Evolutionary conservation across 164 flowering plant species (phyloP).

Genomic region (Piper betle): DNA sequence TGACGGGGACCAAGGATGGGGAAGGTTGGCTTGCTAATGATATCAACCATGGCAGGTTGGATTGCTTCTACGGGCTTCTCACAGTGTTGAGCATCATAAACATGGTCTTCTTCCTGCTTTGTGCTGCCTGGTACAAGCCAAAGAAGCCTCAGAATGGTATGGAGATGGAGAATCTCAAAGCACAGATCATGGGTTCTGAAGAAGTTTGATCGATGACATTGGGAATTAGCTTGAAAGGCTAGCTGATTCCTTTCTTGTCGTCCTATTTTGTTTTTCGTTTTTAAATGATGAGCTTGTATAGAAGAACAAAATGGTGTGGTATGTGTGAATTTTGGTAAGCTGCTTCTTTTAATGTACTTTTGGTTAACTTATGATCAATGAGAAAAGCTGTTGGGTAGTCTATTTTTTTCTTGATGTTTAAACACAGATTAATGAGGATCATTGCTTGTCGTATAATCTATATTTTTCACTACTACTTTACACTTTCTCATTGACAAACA

Average conservation of each 20-base stretch:
- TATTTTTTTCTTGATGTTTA: no score
- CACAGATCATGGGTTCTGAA: slow-evolving; percentile 6
- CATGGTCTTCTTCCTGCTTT: slow-evolving; percentile 36
- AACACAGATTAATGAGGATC: no score
- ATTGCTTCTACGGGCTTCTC: slow-evolving; percentile 57
- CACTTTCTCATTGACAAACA: no score
- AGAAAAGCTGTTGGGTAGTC: no score
- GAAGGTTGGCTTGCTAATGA: slow-evolving; percentile 68
- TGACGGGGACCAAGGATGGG: slow-evolving; percentile 27
- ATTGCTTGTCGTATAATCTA: no score
- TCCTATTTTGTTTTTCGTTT: no score
- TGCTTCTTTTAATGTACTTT: no score
- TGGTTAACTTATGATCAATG: no score
- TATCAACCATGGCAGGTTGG: slow-evolving; percentile 67
- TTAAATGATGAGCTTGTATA: no score
- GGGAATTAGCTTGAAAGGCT: not conserved
- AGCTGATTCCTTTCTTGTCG: not conserved
- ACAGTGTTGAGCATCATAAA: slow-evolving; percentile 48
- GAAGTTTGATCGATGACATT: slow-evolving; percentile 15
- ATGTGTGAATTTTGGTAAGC: no score
- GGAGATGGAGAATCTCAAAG: slow-evolving; percentile 22
- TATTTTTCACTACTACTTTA: no score
- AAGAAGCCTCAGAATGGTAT: slow-evolving; percentile 4
- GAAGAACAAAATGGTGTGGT: no score
- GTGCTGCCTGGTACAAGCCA: slow-evolving; percentile 54